phyloP scores from a whole-genome alignment of 2,329 filamentous ascomycete species.

The Aspergillus niger region DNA sequence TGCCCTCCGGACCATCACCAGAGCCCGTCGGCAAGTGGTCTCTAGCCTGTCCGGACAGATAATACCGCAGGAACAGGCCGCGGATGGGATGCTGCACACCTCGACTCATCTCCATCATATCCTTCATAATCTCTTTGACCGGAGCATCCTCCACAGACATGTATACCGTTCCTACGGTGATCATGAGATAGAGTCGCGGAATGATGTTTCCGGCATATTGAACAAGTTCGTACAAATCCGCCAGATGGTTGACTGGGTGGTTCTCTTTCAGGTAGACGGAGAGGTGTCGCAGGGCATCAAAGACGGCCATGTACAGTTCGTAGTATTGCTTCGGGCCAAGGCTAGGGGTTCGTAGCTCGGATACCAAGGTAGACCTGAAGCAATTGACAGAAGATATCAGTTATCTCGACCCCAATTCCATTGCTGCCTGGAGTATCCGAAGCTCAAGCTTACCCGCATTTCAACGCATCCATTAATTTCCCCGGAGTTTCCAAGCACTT shows the following conservation, averaged over 20 bases:
- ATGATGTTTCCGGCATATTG: slow-evolving; percentile 99
- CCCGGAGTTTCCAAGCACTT: slow-evolving; percentile 95
- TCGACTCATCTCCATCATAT: slow-evolving; percentile 99
- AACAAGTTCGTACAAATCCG: slow-evolving; percentile 95
- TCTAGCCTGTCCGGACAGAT: slow-evolving; percentile 89
- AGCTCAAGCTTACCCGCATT: slow-evolving; percentile 80
- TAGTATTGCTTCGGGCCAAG: slow-evolving; percentile 99
- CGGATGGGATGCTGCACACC: slow-evolving; percentile 96
- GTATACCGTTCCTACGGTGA: slow-evolving; percentile 97
- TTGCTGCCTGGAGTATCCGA: slow-evolving; percentile 28
- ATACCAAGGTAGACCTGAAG: slow-evolving; percentile 87
- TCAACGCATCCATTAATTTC: slow-evolving; percentile 99
- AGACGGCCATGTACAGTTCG: slow-evolving; percentile 98
- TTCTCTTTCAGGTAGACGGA: slow-evolving; percentile 96
- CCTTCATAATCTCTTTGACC: slow-evolving; percentile 99
- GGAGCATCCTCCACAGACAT: slow-evolving; percentile 98
- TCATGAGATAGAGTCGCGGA: slow-evolving; percentile 95
- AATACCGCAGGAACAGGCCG: slow-evolving; percentile 93
- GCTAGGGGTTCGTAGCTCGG: slow-evolving; percentile 95
- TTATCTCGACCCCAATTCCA: slow-evolving; percentile 13
- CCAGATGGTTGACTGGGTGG: slow-evolving; percentile 95
- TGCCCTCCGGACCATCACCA: slow-evolving; percentile 90
- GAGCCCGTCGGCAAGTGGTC: slow-evolving; percentile 81
- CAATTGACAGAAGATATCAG: slow-evolving; percentile 22
- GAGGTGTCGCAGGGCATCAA: slow-evolving; percentile 94